Percentiles rank a stretch among this genome's conserved stretches.
These are phyloP conservation scores for Melastoma malabathricum DNA, from an alignment of 345 rosid genomes.

Conservation along the genomic window DNA sequence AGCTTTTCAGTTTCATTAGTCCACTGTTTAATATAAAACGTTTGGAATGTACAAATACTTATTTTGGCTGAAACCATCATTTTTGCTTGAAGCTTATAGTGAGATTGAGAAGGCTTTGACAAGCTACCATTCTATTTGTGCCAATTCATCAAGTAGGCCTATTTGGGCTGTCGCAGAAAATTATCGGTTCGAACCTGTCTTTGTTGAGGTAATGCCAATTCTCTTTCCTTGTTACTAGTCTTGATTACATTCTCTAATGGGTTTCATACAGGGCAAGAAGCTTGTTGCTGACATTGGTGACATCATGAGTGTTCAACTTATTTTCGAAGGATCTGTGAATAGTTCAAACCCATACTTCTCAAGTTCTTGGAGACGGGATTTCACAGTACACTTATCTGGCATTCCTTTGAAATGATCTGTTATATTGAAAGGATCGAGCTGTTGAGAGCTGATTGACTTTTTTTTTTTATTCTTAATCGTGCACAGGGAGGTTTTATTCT, in stretches of 20 bases:
- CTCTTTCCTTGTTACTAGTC: conserved; percentile 3
- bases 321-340: conserved; percentile 91
- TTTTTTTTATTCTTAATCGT: not conserved
- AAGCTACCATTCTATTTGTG: conserved; percentile 37
- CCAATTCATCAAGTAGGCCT: conserved; percentile 30
- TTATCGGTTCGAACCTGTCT: conserved; percentile 87
- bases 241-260: conserved; percentile 13
- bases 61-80: not conserved
- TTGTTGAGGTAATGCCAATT: conserved; percentile 48
- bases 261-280: conserved; percentile 49
- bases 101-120: conserved; percentile 67
- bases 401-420: not conserved
- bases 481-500: conserved; percentile 91
- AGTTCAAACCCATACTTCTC: conserved; percentile 90
- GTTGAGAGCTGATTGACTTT: too few species aligned
- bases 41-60: conserved; percentile 1
- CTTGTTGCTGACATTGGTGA: conserved; percentile 62
- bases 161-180: conserved; percentile 94
- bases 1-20: not conserved
- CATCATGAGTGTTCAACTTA: conserved; percentile 80
- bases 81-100: conserved; percentile 31
- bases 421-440: not conserved
- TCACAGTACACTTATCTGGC: conserved; percentile 33
- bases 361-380: conserved; percentile 83
- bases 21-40: not conserved